A percentile compares a stretch with the other conserved stretches of the same genome.
Evolutionary conservation across 176 grass and related monocot genomes (phyloP).

Genomic region (Miscanthus lutarioriparius): DNA sequence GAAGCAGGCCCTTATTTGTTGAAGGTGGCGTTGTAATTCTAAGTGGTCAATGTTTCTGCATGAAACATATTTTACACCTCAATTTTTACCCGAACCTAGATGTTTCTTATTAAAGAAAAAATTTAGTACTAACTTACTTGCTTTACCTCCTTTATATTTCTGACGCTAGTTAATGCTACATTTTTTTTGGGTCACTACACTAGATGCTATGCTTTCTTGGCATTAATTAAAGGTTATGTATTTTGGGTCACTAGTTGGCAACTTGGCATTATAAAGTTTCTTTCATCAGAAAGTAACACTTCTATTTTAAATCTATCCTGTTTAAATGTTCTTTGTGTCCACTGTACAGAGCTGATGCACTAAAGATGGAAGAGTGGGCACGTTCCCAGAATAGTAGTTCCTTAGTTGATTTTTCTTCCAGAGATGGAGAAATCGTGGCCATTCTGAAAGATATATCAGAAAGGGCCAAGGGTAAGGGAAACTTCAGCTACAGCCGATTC

Average conservation of each 20-base stretch:
- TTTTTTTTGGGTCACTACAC: neutral
- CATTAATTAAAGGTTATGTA: neutral
- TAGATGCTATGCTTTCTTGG: conserved; percentile 18
- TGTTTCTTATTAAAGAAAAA: neutral
- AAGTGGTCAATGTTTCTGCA: neutral
- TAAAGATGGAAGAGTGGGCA: conserved; percentile 93
- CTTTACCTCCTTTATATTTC: conserved; percentile 15
- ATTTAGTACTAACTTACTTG: neutral
- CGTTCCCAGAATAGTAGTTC: conserved; percentile 69
- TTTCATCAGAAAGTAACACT: conserved; percentile 15
- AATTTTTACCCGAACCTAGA: neutral
- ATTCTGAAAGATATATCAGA: conserved; percentile 90
- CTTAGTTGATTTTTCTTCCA: conserved; percentile 79
- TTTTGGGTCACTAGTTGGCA: conserved; percentile 29
- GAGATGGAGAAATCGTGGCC: conserved; percentile 82
- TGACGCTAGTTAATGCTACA: neutral
- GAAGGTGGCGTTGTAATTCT: neutral
- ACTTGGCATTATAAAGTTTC: conserved; percentile 14
- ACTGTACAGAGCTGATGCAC: conserved; percentile 55
- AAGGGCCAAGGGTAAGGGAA: conserved; percentile 80
- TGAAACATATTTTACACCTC: conserved; percentile 9
- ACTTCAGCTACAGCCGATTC: conserved; percentile 96
- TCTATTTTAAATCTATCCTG: conserved; percentile 13
- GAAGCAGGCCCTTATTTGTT: neutral
- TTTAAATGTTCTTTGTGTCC: conserved; percentile 35